These are phyloP conservation scores for Amylostereum chailletii DNA, from an alignment of 1,284 basidiomycete genomes.

Conservation along the genomic window DNA sequence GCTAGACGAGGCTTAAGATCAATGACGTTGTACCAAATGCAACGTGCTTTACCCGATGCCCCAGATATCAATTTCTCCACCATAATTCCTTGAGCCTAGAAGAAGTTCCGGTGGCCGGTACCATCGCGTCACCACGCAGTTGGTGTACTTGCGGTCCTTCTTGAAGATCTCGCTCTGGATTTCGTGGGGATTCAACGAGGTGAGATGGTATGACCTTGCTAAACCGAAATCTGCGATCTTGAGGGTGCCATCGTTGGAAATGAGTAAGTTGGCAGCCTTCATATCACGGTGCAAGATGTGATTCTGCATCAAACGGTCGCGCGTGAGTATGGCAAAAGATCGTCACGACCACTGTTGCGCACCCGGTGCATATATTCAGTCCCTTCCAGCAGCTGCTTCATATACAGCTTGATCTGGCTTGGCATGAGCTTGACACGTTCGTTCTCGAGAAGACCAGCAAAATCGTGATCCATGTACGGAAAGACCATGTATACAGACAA, in stretches of 20 bases:
- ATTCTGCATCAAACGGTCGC: slow-evolving; percentile 47
- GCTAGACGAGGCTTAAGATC: slow-evolving; percentile 25
- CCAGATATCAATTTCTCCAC: slow-evolving; percentile 96
- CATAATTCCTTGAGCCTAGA: slow-evolving; percentile 84
- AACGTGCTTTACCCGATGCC: slow-evolving; percentile 71
- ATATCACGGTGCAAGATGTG: slow-evolving; percentile 96
- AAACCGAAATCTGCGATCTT: slow-evolving; percentile 97
- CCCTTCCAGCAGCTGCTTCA: slow-evolving; percentile 91
- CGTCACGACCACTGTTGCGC: slow-evolving; percentile 16
- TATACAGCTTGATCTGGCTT: slow-evolving; percentile 91
- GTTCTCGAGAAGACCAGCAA: slow-evolving; percentile 91
- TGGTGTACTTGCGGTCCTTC: slow-evolving; percentile 78
- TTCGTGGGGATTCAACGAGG: slow-evolving; percentile 30
- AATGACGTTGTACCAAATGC: slow-evolving; percentile 13
- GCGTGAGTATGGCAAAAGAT: slow-evolving; percentile 7
- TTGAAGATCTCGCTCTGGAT: slow-evolving; percentile 33
- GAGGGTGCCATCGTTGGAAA: slow-evolving; percentile 76
- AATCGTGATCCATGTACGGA: slow-evolving; percentile 99
- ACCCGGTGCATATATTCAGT: slow-evolving; percentile 93
- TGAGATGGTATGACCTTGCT: slow-evolving; percentile 68
- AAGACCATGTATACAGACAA: slow-evolving; percentile 97
- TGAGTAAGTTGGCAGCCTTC: slow-evolving; percentile 96
- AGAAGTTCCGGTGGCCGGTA: slow-evolving; percentile 95
- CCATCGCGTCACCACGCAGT: slow-evolving; percentile 98
- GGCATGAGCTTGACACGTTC: slow-evolving; percentile 73